Base-by-base conservation (phyloP, 1,284 basidiomycete genomes). In the Somion occarium region DNA sequence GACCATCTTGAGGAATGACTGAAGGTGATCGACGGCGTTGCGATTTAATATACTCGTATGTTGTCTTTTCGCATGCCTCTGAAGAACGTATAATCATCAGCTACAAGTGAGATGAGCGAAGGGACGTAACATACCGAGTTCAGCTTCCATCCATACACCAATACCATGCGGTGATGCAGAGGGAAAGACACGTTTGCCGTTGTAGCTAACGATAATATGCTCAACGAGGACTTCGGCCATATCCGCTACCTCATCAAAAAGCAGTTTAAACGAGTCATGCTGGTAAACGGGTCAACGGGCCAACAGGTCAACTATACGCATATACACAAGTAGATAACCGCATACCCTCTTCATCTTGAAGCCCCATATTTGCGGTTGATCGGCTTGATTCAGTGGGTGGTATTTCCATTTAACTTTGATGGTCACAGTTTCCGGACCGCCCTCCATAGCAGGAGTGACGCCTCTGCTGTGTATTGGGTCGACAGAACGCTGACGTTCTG, bases 121-220 rank as follows among this genome's bases (percentile, higher is more conserved):
- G n/a, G 19, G 27, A 27, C 3, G n/a, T 22, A 2, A 70, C 77
- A 19, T 48, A 86, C 86, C 77, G 37, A 90, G 67, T 44, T 83
- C 78, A 41, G 78, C 83, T 53, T 83, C 76, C 3, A 73, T 73
- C 80, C 83, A 87, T 15, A 89, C 76, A 15, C 73, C 73, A 44
- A 89, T 69, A n/a, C 76, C 75, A 38, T 77, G 69, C 0, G 87
- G 85, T 0, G 82, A 84, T 2, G 82, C 79, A 15, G 82, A 84
- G 5, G 83, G 71, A 57, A 82, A 88, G 38, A 90, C 71, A 2
- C 78, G 81, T 48, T 74, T 78, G 44, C 78, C 74, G 24, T 81
- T 72, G 53, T 81, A 78, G 12, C 66, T 81, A 53, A 90, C 67
- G 25, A 87, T 69, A 0, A 90, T 65, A 48, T 75, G 75, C 13